Conservation (phyloP, 2,329 filamentous ascomycete species). For the Camptophora hylomeconis region DNA sequence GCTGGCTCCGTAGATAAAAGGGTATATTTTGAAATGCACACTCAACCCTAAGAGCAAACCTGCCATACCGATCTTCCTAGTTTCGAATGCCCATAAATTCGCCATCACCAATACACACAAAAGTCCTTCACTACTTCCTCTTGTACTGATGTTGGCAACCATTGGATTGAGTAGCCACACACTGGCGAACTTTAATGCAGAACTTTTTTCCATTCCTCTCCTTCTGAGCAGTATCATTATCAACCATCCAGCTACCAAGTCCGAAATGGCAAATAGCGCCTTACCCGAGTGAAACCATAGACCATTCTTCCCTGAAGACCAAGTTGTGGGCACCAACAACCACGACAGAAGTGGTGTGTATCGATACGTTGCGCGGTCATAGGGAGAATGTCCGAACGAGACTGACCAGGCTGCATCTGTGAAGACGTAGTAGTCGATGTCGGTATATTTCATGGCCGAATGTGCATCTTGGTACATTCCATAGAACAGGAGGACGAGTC, state of each 20-base stretch:
- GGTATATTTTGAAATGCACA: conserved; percentile 98
- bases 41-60: conserved; percentile 66
- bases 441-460: conserved; percentile 91
- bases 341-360: conserved; percentile 92
- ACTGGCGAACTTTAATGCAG: conserved; percentile 62
- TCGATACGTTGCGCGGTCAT: conserved; percentile 83
- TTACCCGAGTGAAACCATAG: conserved; percentile 75
- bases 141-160: conserved; percentile 92
- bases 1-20: conserved; percentile 76
- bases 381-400: conserved; percentile 57
- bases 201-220: conserved; percentile 34
- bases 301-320: conserved; percentile 29
- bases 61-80: conserved; percentile 48
- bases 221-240: conserved; percentile 44
- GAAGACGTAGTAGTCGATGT: conserved; percentile 98
- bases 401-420: conserved; percentile 82
- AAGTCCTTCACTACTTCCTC: conserved; percentile 85
- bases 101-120: conserved; percentile 73
- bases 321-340: conserved; percentile 71
- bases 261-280: conserved; percentile 67
- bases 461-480: conserved; percentile 85
- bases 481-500: conserved; percentile 65
- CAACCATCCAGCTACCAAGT: conserved; percentile 73
- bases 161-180: conserved; percentile 96
- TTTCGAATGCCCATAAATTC: conserved; percentile 68